These are phyloP conservation scores for Herpetomonas samuelpessoai DNA, from an alignment of 208 protist species.

Conservation along the genomic window DNA sequence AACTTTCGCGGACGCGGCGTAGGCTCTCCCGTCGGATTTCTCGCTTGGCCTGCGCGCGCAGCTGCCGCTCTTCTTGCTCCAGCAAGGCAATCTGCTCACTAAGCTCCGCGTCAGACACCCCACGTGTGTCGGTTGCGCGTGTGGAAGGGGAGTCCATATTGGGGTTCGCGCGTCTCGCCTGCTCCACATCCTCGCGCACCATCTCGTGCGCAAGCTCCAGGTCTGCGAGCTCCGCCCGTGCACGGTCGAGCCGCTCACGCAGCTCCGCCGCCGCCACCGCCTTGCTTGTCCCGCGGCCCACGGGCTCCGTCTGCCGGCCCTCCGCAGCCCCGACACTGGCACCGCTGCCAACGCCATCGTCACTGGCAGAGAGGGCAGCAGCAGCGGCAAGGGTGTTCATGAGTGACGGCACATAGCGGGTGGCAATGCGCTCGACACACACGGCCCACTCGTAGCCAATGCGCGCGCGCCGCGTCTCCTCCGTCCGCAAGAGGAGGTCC, in stretches of 20 bases:
- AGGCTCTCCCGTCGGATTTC: constrained; percentile 59
- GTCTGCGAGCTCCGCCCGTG: constrained; percentile 49
- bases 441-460: constrained; percentile 68
- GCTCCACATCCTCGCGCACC: constrained; percentile 65
- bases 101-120: constrained; percentile 42
- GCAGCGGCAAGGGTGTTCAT: constrained; percentile 8
- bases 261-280: constrained; percentile 22
- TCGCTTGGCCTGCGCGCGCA: constrained; percentile 49
- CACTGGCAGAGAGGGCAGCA: constrained; percentile 13
- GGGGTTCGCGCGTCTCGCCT: constrained; percentile 15
- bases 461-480: constrained; percentile 40
- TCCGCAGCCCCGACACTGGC: background rate
- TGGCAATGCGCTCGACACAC: constrained; percentile 63
- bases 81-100: constrained; percentile 51
- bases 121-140: constrained; percentile 19
- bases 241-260: constrained; percentile 27
- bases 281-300: constrained; percentile 21
- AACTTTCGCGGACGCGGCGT: constrained; percentile 58
- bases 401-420: constrained; percentile 43
- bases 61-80: constrained; percentile 58
- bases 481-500: constrained; percentile 40
- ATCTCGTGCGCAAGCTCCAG: constrained; percentile 73
- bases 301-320: background rate
- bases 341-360: background rate
- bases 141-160: background rate